These are phyloP conservation scores for Fusarium avenaceum DNA, from an alignment of 2,329 filamentous ascomycete genomes.

Conservation along the genomic window DNA sequence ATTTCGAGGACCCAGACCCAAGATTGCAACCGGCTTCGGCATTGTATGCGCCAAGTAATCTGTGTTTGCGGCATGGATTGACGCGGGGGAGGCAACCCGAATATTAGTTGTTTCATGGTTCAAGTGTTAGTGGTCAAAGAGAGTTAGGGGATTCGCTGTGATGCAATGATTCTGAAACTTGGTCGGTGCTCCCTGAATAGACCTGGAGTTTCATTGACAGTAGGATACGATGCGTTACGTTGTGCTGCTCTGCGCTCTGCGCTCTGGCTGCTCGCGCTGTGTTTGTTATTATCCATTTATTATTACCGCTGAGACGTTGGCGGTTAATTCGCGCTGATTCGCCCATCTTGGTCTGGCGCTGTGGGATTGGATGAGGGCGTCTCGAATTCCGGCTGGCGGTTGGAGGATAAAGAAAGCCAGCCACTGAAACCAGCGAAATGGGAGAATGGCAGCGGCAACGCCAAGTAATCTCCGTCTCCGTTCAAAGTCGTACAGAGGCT, in stretches of 20 bases:
- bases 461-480: slow-evolving; percentile 13
- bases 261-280: neutral
- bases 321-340: slow-evolving; percentile 37
- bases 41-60: slow-evolving; percentile 11
- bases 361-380: slow-evolving; percentile 40
- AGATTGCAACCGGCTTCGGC: slow-evolving; percentile 13
- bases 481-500: neutral
- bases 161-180: slow-evolving; percentile 45
- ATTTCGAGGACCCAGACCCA: slow-evolving; percentile 19
- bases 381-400: slow-evolving; percentile 42
- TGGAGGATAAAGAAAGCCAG: slow-evolving; percentile 39
- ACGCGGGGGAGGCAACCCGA: slow-evolving; percentile 42
- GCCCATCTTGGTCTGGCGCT: slow-evolving; percentile 12
- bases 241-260: neutral
- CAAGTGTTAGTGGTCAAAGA: slow-evolving; percentile 9
- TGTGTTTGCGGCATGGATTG: slow-evolving; percentile 41
- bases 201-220: slow-evolving; percentile 12
- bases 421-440: slow-evolving; percentile 31
- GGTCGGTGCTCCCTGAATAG: no score
- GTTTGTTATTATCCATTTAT: slow-evolving; percentile 22
- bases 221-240: slow-evolving; percentile 1
- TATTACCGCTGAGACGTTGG: slow-evolving; percentile 31
- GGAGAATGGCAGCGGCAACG: slow-evolving; percentile 23
- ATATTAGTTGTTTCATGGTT: slow-evolving; percentile 45
- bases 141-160: slow-evolving; percentile 37